Base-by-base conservation (phyloP, 1,284 basidiomycete genomes). In the Pseudozyma thailandica region DNA sequence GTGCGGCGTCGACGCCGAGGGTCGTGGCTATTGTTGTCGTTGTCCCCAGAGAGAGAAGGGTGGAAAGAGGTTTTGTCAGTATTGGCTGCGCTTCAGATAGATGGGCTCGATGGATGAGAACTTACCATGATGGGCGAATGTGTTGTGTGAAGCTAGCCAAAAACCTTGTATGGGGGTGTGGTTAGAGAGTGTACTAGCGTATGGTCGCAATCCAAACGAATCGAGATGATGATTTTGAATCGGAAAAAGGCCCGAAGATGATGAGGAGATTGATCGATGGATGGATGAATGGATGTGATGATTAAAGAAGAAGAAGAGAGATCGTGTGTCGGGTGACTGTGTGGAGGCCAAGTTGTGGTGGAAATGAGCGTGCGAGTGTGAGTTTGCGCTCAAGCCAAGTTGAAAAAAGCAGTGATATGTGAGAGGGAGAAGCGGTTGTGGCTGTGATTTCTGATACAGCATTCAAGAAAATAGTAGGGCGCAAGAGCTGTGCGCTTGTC, bases 1-100 rank as follows among this genome's bases (percentile, higher is more conserved):
- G 58, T 83, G 82, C 27, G 80, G 81, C 16, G 81, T 78, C 6
- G 78, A 79, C 10, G 79, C 72, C 43, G 75, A 54, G 30, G 72
- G 77, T 42, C 77, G 65, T 46, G 76, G 48, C 71, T 74, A n/a
- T n/a, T n/a, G 47, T 20, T 7, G 39, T 2, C 9, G 39, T 23
- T 10, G 15, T 23, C 8, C 9, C 4, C 2, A 9, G 9, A 39
- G 15, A 37, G 33, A 27, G 12, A 7, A 0, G 13, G 15, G 30
- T 8, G 6, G n/a, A 9, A 23, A 42, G 6, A 8, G 26, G 25
- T 20, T 20, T 43, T 9, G 44, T 64, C 44, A 53, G 55, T 42
- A 27, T 18, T 16, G 31, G 13, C 37, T 5, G 1, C 27, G 20
- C 28, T 16, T n/a, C 25, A 26, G 23, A 9, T 12, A 16, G 26